These are phyloP conservation scores for Fonsecaea erecta DNA, from an alignment of 2,329 filamentous ascomycete species.

Conservation along the genomic window DNA sequence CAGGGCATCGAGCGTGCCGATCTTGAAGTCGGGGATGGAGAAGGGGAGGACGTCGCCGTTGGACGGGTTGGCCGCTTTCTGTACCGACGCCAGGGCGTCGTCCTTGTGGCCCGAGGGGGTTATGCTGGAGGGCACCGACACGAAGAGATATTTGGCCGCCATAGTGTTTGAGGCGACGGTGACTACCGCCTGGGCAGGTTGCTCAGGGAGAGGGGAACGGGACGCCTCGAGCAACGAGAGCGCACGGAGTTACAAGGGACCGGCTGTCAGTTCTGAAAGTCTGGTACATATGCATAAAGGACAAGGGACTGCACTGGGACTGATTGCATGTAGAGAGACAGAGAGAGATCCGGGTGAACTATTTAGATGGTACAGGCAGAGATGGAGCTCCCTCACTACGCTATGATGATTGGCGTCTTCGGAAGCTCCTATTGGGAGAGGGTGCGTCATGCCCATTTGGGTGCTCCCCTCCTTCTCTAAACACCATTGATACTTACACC, in stretches of 20 bases:
- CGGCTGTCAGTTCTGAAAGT: background rate
- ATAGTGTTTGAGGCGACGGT: conserved; percentile 13
- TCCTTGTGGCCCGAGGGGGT: conserved; percentile 79
- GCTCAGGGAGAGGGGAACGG: background rate
- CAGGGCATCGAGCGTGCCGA: conserved; percentile 91
- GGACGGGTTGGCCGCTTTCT: conserved; percentile 72
- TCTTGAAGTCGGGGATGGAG: conserved; percentile 91
- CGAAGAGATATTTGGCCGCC: conserved; percentile 69
- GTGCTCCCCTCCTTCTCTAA: too few species aligned
- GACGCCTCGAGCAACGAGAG: background rate
- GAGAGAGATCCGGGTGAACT: conserved; percentile 16
- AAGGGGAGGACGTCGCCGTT: conserved; percentile 78
- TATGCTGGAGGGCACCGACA: conserved; percentile 88
- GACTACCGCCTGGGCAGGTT: too few species aligned
- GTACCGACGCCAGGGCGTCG: conserved; percentile 78
- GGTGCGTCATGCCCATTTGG: background rate
- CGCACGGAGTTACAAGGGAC: background rate
- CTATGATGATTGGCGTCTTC: background rate
- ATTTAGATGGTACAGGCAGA: conserved; percentile 12
- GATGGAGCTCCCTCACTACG: conserved; percentile 7
- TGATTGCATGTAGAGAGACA: background rate
- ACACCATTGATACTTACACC: too few species aligned
- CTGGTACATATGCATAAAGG: background rate
- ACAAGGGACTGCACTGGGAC: background rate
- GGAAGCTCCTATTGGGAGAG: background rate